Evolutionary conservation across 768 basidiomycete genomes (phyloP), one percentile per base, ranked within the genome.

Genomic region (Suillus weaverae): DNA sequence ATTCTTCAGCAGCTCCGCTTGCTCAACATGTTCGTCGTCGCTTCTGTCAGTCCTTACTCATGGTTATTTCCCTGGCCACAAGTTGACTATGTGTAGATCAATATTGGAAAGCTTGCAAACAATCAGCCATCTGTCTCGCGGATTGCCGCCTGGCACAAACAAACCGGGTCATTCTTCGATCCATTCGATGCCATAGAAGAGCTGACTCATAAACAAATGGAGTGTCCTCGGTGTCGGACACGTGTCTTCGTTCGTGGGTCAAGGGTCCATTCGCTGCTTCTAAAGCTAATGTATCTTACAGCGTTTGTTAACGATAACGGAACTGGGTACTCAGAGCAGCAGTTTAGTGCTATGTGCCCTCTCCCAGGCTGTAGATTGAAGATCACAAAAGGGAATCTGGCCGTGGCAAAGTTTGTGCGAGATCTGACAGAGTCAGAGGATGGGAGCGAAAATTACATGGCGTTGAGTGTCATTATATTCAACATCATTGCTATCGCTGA

Each of bases 261-360:
- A 62, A 30, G 13, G 4, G 30, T 41, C 9, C 14, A 38, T 18
- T 39, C 2, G 9, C 20, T 4, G 30, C 35, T 44, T 30, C 61
- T 26, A 33, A 59, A 22, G 33, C 18, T 10, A 4, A 36, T 7
- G 1, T 11, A 26, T 36, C 8, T 41, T 30, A 50, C 5, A 86
- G 85, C 79, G 2, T 81, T 81, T 43, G 66, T 82, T 62, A 81
- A 73, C 5, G 70, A 68, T 7, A 65, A 71, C 0, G 83, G 81
- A 1, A 80, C 78, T 0, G 86, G 86, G 0, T 87, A 85, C 61
- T 70, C 82, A 0, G 84, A 86, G 66, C 71, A 68, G 26, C 71
- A 70, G 0, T 87, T 87, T 63, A 69, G 39, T 5, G 57, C 67
- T 1, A 30, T 36, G 46, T 87, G 86, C 65, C 74, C 74, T 14